Percentiles rank a stretch among this genome's conserved stretches.
These are phyloP conservation scores for Ramaria sp. DNA, from an alignment of 768 basidiomycete genomes.

Conservation along the genomic window DNA sequence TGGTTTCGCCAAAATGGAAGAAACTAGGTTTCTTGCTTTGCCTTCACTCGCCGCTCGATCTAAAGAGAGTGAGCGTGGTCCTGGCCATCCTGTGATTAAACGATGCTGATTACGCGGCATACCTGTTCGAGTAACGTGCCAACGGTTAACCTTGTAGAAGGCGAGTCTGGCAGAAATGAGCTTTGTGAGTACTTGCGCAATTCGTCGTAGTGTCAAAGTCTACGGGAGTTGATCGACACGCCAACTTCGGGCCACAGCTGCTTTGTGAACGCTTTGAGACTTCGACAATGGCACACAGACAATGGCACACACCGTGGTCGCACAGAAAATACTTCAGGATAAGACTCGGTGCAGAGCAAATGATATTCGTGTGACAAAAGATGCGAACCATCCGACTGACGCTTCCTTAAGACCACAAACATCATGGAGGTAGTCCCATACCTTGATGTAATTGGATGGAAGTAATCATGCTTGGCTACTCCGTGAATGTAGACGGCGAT, in stretches of 20 bases:
- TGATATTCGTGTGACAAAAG: neutral
- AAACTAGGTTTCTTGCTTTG: neutral
- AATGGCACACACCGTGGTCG: neutral
- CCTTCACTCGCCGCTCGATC: neutral
- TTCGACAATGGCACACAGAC: too few species aligned
- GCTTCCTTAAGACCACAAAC: constrained; percentile 28
- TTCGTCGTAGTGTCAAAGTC: neutral
- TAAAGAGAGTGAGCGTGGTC: neutral
- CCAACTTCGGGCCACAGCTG: neutral
- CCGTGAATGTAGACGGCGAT: constrained; percentile 34
- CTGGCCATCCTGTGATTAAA: neutral
- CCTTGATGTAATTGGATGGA: constrained; percentile 35
- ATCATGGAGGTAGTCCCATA: constrained; percentile 45
- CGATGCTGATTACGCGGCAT: neutral
- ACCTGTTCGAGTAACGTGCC: constrained; percentile 6
- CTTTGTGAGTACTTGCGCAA: neutral
- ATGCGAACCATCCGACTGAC: neutral
- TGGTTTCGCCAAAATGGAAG: neutral
- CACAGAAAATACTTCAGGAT: neutral
- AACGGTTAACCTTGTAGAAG: neutral
- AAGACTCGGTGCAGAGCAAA: neutral
- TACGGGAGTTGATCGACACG: neutral
- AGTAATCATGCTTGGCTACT: constrained; percentile 11
- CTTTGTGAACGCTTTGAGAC: neutral
- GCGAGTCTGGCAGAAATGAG: neutral